These are phyloP conservation scores for Puccinia hordei DNA, from an alignment of 1,284 basidiomycete genomes.

Conservation along the genomic window DNA sequence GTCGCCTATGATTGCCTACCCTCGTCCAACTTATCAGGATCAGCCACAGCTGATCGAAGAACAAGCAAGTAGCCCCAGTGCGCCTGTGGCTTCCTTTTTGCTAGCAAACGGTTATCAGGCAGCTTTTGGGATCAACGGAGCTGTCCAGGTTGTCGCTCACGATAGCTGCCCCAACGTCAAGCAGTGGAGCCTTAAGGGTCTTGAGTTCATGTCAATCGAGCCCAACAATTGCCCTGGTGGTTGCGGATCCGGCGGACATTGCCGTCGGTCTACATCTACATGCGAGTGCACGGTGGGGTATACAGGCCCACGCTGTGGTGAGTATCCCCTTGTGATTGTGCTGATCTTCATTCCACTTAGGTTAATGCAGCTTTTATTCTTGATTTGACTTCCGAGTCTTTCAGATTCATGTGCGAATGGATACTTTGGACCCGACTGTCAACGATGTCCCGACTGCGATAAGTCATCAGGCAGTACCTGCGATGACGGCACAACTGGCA, in stretches of 20 bases:
- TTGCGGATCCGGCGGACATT: constrained; percentile 32
- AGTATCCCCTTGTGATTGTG: not conserved
- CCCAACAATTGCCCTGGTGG: constrained; percentile 29
- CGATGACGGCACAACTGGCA: constrained; percentile 40
- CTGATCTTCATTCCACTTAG: not conserved
- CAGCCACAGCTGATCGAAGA: constrained; percentile 13
- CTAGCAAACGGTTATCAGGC: constrained; percentile 35
- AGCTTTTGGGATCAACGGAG: constrained; percentile 20
- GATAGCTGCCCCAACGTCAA: constrained; percentile 38
- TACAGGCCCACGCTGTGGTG: constrained; percentile 36
- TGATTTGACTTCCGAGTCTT: not conserved
- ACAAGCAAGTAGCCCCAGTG: not conserved
- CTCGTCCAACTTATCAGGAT: constrained; percentile 14
- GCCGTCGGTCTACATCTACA: constrained; percentile 8
- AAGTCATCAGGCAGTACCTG: constrained; percentile 8
- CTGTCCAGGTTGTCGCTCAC: not conserved
- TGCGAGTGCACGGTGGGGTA: constrained; percentile 27
- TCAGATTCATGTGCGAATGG: constrained; percentile 39
- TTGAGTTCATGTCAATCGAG: constrained; percentile 37
- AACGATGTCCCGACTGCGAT: constrained; percentile 35
- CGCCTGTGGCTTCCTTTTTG: constrained; percentile 14
- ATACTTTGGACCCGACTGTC: constrained; percentile 34
- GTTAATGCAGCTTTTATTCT: not conserved
- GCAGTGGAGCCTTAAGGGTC: constrained; percentile 32
- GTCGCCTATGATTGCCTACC: constrained; percentile 22